Evolutionary conservation across 176 grass and related monocot species (phyloP).

Genomic region (Cenchrus fungigraminus): DNA sequence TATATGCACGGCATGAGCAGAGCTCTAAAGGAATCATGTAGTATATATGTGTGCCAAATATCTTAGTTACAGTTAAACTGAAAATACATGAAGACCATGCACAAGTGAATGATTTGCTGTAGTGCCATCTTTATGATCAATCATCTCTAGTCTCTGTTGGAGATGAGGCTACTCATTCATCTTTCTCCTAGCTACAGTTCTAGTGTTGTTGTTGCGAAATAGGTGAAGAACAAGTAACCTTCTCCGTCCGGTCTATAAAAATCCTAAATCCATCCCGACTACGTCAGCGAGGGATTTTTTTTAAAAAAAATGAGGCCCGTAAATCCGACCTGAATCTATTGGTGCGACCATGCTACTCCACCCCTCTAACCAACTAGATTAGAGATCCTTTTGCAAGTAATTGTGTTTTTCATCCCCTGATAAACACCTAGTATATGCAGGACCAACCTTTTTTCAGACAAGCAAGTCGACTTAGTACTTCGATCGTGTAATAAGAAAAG

Average conservation of each 20-base stretch:
- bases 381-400: neutral
- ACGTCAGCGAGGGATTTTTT: too few species aligned
- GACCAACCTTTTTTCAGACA: neutral
- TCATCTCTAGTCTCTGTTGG: neutral
- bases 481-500: too few species aligned
- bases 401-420: neutral
- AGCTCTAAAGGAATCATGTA: neutral
- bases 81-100: neutral
- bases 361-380: too few species aligned
- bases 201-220: neutral
- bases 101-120: constrained; percentile 10
- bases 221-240: neutral
- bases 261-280: too few species aligned
- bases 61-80: constrained; percentile 4
- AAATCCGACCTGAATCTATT: too few species aligned
- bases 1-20: neutral
- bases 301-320: too few species aligned
- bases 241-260: too few species aligned
- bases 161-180: too few species aligned
- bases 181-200: neutral
- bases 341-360: too few species aligned
- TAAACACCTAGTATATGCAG: neutral
- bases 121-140: neutral
- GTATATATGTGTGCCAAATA: neutral
- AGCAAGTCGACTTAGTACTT: too few species aligned